Base-by-base conservation (phyloP, 768 basidiomycete genomes). In the Podaxis sp. region DNA sequence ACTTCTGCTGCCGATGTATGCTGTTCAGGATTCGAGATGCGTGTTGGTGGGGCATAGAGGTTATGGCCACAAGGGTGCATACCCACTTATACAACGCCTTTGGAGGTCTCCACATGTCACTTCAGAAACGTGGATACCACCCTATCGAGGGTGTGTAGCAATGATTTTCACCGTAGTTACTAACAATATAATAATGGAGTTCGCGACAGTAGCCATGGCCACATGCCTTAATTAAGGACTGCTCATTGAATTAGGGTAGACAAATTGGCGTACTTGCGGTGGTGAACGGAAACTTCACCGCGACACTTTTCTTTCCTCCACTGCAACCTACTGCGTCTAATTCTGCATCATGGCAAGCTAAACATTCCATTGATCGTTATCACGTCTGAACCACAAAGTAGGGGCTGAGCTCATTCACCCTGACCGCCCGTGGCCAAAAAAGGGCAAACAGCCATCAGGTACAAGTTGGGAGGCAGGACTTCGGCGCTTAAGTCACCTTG, bases 371-470 rank as follows among this genome's bases (percentile, higher is more conserved):
- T 44, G 42, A 44, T n/a, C 3, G 14, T 44, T 44, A n/a, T 44
- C 42, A 7, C n/a, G 42, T 44, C 42, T 32, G 32, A 7, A 4
- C 21, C 16, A 23, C 6, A 27, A 25, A 32, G 7, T 32, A 32
- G 7, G 4, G 25, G 21, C 10, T 23, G 47, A 9, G 21, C 7
- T 10, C 3, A 11, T 25, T 6, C 18, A 5, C 47, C 47, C 52
- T 60, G 52, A 56, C 48, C 50, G 50, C 48, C 23, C 51, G 18
- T 63, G 9, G 2, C 56, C 44, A 47, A 55, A 66, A 50, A 62
- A 61, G 44, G 57, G 62, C 32, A 32, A 32, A 64, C 69, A 67
- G 69, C 72, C 71, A 73, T 63, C 68, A 71, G 70, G 67, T 57
- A 72, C 70, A 59, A 42, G 57, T 44, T 42, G 37, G 4, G 37